A percentile compares a stretch with the other conserved stretches of the same genome.
phyloP scores from a whole-genome alignment of 495 filamentous ascomycete genomes.

The Hypoxylon perforatum region DNA sequence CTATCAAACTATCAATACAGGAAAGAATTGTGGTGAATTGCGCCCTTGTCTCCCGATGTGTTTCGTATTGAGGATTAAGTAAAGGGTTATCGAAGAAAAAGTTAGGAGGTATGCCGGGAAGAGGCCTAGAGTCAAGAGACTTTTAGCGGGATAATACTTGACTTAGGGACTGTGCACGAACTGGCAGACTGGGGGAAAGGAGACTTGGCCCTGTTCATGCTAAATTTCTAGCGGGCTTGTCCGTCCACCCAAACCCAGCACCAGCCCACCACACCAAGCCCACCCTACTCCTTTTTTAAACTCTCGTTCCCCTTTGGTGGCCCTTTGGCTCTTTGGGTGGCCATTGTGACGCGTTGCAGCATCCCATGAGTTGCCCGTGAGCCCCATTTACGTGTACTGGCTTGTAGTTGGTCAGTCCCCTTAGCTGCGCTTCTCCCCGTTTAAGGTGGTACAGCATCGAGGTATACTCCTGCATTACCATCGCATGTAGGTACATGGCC shows the following conservation, averaged over 20 bases:
- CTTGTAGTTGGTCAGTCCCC: slow-evolving; percentile 15
- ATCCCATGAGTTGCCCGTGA: slow-evolving; percentile 16
- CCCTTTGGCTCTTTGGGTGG: slow-evolving; percentile 25
- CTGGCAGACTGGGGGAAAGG: slow-evolving; percentile 2
- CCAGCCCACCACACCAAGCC: too few species aligned
- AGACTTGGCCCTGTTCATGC: slow-evolving; percentile 14
- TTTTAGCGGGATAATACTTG: slow-evolving; percentile 12
- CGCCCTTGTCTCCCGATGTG: too few species aligned
- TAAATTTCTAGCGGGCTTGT: slow-evolving; percentile 9
- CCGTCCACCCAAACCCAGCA: neutral
- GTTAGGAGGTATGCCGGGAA: neutral
- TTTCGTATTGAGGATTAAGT: neutral
- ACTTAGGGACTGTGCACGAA: too few species aligned
- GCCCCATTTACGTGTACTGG: slow-evolving; percentile 18
- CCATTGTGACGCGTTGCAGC: slow-evolving; percentile 43
- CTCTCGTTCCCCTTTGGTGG: too few species aligned
- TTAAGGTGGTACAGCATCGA: slow-evolving; percentile 9
- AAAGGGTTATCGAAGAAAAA: neutral
- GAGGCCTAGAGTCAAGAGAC: neutral
- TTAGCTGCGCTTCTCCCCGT: slow-evolving; percentile 4
- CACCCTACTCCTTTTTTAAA: neutral
- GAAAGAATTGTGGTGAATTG: too few species aligned
- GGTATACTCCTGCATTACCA: slow-evolving; percentile 21
- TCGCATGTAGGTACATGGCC: slow-evolving; percentile 23
- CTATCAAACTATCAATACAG: too few species aligned